Percentiles rank a stretch among this genome's conserved stretches.
These are phyloP conservation scores for Alternaria infectoria DNA, from an alignment of 2,329 filamentous ascomycete species.

Conservation along the genomic window DNA sequence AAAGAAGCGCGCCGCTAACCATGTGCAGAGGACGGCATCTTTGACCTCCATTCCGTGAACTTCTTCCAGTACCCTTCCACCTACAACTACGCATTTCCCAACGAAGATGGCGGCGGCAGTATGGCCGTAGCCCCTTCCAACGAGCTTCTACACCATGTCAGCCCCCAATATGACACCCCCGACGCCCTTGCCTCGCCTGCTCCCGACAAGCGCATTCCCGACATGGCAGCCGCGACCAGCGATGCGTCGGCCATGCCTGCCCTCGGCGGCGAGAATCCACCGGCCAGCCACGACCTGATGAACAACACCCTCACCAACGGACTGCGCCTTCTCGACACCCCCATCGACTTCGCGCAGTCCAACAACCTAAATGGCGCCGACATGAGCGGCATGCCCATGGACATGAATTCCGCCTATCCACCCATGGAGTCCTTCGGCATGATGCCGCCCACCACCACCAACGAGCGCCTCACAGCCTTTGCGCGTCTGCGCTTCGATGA, in stretches of 20 bases:
- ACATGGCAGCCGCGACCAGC: slow-evolving; percentile 39
- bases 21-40: slow-evolving; percentile 22
- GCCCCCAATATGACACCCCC: slow-evolving; percentile 33
- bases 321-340: slow-evolving; percentile 26
- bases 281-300: slow-evolving; percentile 13
- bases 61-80: neutral
- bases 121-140: slow-evolving; percentile 38
- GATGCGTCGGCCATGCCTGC: slow-evolving; percentile 22
- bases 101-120: slow-evolving; percentile 39
- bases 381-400: slow-evolving; percentile 19
- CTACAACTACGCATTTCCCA: slow-evolving; percentile 4
- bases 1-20: slow-evolving; percentile 24
- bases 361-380: slow-evolving; percentile 15
- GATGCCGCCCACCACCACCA: slow-evolving; percentile 21
- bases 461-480: slow-evolving; percentile 62
- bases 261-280: slow-evolving; percentile 16
- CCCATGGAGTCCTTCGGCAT: slow-evolving; percentile 8
- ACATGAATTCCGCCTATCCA: slow-evolving; percentile 14
- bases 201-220: slow-evolving; percentile 26
- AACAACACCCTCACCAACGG: slow-evolving; percentile 8
- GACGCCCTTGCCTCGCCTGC: slow-evolving; percentile 21
- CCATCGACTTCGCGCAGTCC: slow-evolving; percentile 29
- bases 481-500: slow-evolving; percentile 75
- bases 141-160: slow-evolving; percentile 27
- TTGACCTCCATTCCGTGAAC: slow-evolving; percentile 3